A percentile compares a stretch with the other conserved stretches of the same genome.
Evolutionary conservation across 2,329 filamentous ascomycete genomes (phyloP).

Genomic region (Trichoderma arundinaceum): DNA sequence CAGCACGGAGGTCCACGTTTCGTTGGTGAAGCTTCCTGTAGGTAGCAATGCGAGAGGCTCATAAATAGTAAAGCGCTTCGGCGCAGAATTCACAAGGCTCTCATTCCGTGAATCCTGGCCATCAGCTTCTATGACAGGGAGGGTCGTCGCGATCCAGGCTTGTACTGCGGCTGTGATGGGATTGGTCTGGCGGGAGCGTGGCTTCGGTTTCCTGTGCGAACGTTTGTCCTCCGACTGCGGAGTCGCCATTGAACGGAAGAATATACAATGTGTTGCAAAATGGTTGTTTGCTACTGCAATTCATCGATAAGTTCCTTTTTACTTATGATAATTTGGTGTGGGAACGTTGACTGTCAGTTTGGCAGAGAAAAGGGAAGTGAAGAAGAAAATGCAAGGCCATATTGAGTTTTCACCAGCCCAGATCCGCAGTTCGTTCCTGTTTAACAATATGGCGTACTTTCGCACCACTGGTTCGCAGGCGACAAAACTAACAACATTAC

Average conservation of each 20-base stretch:
- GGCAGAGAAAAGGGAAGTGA: neutral
- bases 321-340: neutral
- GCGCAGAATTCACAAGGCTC: constrained; percentile 50
- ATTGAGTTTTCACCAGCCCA: constrained; percentile 7
- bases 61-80: constrained; percentile 65
- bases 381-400: neutral
- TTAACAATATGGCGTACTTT: neutral
- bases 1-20: constrained; percentile 50
- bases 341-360: neutral
- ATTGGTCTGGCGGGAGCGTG: constrained; percentile 35
- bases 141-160: constrained; percentile 38
- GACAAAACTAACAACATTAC: neutral
- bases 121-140: constrained; percentile 3
- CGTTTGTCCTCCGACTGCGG: constrained; percentile 1
- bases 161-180: constrained; percentile 44
- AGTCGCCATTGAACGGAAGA: neutral
- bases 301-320: neutral
- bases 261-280: neutral
- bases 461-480: neutral
- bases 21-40: constrained; percentile 59
- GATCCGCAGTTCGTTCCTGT: neutral
- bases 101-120: constrained; percentile 34
- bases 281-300: no score
- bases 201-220: constrained; percentile 39
- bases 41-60: constrained; percentile 66